Evolutionary conservation across 2,329 filamentous ascomycete species (phyloP).

Genomic region (Dactylonectria estremocensis): DNA sequence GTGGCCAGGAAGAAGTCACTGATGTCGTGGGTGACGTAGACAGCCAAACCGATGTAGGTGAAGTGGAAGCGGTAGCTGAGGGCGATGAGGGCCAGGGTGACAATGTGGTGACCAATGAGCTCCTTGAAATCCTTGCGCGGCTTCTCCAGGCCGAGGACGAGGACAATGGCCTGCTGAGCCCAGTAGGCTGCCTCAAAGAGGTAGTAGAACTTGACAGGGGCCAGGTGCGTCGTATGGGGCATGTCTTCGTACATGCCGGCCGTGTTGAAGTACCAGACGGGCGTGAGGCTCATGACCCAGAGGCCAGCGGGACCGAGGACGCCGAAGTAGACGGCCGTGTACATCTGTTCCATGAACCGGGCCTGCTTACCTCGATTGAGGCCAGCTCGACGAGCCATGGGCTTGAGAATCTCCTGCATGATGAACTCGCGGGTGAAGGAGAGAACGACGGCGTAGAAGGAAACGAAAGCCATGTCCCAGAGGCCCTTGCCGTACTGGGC

Average conservation of each 20-base stretch:
- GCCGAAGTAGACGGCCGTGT: slow-evolving; percentile 92
- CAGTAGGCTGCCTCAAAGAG: slow-evolving; percentile 95
- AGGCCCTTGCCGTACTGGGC: slow-evolving; percentile 90
- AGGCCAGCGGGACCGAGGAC: slow-evolving; percentile 87
- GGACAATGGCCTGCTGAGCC: slow-evolving; percentile 93
- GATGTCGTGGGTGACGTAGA: slow-evolving; percentile 96
- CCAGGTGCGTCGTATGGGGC: slow-evolving; percentile 86
- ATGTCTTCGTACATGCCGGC: slow-evolving; percentile 90
- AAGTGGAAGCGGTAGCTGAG: slow-evolving; percentile 97
- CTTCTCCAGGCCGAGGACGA: slow-evolving; percentile 91
- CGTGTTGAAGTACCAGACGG: slow-evolving; percentile 97
- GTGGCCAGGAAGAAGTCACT: slow-evolving; percentile 96
- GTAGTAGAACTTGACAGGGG: slow-evolving; percentile 94
- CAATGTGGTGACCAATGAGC: slow-evolving; percentile 91
- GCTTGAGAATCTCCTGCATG: slow-evolving; percentile 91
- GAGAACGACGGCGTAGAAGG: slow-evolving; percentile 90
- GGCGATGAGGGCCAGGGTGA: slow-evolving; percentile 86
- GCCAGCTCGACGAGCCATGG: slow-evolving; percentile 78
- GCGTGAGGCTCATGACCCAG: slow-evolving; percentile 92
- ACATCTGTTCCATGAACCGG: slow-evolving; percentile 96
- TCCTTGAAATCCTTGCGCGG: slow-evolving; percentile 96
- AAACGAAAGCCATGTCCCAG: slow-evolving; percentile 88
- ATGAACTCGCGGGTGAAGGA: slow-evolving; percentile 96
- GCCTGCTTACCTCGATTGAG: slow-evolving; percentile 85
- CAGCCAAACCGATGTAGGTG: slow-evolving; percentile 92